Evolutionary conservation across 306 rosid species (phyloP).

Genomic region (Phaseolus lunatus): DNA sequence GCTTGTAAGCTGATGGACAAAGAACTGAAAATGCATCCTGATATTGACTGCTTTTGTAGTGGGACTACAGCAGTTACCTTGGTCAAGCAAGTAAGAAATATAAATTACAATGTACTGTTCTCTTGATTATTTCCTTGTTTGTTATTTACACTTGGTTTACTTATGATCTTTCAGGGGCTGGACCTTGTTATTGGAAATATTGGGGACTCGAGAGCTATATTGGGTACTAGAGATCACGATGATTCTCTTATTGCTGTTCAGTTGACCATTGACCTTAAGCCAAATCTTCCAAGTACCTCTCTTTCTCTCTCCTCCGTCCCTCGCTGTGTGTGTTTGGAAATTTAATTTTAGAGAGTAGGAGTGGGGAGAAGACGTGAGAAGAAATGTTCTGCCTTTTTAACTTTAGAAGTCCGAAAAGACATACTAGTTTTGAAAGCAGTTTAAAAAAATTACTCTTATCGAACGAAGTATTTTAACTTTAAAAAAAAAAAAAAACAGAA

Average conservation of each 20-base stretch:
- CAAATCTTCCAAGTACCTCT: conserved; percentile 84
- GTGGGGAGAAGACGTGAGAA: not conserved
- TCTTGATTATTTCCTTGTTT: conserved; percentile 25
- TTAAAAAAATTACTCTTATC: not conserved
- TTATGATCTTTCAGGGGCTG: conserved; percentile 63
- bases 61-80: conserved; percentile 93
- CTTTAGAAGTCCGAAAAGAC: not conserved
- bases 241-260: conserved; percentile 74
- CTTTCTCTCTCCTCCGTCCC: conserved; percentile 31
- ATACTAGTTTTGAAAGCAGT: not conserved
- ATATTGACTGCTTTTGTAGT: conserved; percentile 82
- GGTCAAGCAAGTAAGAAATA: conserved; percentile 75
- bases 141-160: conserved; percentile 23
- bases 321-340: not conserved
- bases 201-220: conserved; percentile 70
- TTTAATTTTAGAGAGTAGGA: not conserved
- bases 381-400: not conserved
- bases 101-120: conserved; percentile 16
- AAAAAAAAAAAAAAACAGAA: not conserved
- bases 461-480: not conserved
- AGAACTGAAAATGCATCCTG: conserved; percentile 86
- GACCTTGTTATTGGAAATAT: conserved; percentile 79
- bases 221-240: conserved; percentile 78
- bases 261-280: conserved; percentile 93
- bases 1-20: conserved; percentile 88